These are phyloP conservation scores for Penicillium occitanis DNA, from an alignment of 2,329 filamentous ascomycete species.

Conservation along the genomic window DNA sequence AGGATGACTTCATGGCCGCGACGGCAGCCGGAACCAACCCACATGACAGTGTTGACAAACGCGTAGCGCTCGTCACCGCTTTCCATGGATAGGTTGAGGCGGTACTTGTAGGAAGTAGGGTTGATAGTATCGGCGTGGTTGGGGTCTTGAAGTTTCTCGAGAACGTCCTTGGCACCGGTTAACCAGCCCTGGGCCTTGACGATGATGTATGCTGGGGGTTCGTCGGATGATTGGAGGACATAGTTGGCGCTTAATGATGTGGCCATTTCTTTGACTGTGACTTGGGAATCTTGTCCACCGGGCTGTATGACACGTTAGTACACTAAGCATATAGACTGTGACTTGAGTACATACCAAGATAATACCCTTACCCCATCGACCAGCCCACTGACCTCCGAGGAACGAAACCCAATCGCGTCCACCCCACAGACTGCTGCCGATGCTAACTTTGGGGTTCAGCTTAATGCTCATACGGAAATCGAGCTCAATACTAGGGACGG, in stretches of 20 bases:
- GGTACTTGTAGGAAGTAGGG: slow-evolving; percentile 51
- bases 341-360: slow-evolving; percentile 41
- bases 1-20: slow-evolving; percentile 46
- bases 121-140: slow-evolving; percentile 48
- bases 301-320: slow-evolving; percentile 35
- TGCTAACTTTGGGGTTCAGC: slow-evolving; percentile 51
- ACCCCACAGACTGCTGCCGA: slow-evolving; percentile 51
- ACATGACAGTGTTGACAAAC: slow-evolving; percentile 52
- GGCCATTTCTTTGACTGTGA: slow-evolving; percentile 49
- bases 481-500: slow-evolving; percentile 49
- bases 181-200: slow-evolving; percentile 51
- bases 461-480: slow-evolving; percentile 57
- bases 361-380: slow-evolving; percentile 54
- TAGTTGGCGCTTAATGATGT: slow-evolving; percentile 48
- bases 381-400: slow-evolving; percentile 53
- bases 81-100: slow-evolving; percentile 50
- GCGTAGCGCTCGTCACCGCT: slow-evolving; percentile 52
- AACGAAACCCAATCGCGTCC: slow-evolving; percentile 54
- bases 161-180: slow-evolving; percentile 49
- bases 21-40: slow-evolving; percentile 51
- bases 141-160: slow-evolving; percentile 50
- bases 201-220: slow-evolving; percentile 51
- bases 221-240: slow-evolving; percentile 52
- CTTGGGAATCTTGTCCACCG: slow-evolving; percentile 52
- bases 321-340: not conserved